A percentile compares a stretch with the other conserved stretches of the same genome.
phyloP scores from a whole-genome alignment of 257 asterid species.

The Handroanthus guayacan region DNA sequence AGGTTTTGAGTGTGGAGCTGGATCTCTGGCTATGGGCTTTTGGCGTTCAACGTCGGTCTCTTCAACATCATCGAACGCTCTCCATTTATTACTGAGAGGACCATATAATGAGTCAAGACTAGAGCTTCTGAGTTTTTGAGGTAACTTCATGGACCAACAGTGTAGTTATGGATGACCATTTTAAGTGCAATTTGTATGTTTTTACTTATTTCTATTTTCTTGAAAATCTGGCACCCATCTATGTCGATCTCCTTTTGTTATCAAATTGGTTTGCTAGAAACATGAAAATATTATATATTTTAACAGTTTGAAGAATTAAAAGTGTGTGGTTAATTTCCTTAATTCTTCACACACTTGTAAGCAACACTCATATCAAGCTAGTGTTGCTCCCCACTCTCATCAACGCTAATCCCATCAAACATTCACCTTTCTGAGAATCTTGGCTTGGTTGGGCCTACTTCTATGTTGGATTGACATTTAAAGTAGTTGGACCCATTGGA shows the following conservation, averaged over 20 bases:
- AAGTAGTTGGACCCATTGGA: no score
- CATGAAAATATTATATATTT: neutral
- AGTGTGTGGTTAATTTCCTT: neutral
- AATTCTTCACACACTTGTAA: neutral
- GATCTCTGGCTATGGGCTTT: constrained; percentile 97
- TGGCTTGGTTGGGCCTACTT: no score
- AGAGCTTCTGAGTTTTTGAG: constrained; percentile 29
- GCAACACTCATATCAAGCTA: no score
- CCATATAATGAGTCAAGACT: neutral
- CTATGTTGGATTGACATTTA: no score
- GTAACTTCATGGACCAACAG: neutral
- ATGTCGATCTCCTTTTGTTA: constrained; percentile 11
- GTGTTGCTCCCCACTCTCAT: no score
- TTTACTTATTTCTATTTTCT: constrained; percentile 16
- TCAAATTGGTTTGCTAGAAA: neutral
- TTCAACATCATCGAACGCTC: constrained; percentile 89
- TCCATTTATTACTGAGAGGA: constrained; percentile 73
- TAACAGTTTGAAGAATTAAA: neutral
- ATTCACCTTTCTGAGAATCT: no score
- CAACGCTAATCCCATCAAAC: no score
- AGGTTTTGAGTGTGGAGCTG: constrained; percentile 95
- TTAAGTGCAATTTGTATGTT: neutral
- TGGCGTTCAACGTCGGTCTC: constrained; percentile 71
- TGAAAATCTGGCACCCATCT: neutral
- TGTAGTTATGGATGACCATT: neutral